A percentile compares a stretch with the other conserved stretches of the same genome.
phyloP scores from a whole-genome alignment of 1,284 basidiomycete species.

The Fomitopsis pinicola region DNA sequence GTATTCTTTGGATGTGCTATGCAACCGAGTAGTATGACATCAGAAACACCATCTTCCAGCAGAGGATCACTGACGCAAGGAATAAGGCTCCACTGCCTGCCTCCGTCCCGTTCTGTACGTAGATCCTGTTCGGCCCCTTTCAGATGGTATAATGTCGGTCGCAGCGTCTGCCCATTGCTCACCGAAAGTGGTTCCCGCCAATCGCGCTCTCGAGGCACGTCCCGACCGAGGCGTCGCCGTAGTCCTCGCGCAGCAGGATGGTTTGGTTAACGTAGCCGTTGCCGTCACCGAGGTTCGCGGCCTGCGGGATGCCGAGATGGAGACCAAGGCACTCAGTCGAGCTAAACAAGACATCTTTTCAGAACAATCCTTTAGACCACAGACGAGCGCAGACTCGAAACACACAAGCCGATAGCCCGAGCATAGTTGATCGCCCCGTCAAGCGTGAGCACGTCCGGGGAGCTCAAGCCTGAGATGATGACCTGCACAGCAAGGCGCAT shows the following conservation, averaged over 20 bases:
- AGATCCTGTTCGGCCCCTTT: slow-evolving; percentile 42
- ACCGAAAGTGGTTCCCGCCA: slow-evolving; percentile 69
- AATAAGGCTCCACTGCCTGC: slow-evolving; percentile 65
- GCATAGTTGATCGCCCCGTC: slow-evolving; percentile 56
- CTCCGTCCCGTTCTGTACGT: slow-evolving; percentile 65
- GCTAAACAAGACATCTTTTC: slow-evolving; percentile 27
- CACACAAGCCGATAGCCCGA: slow-evolving; percentile 61
- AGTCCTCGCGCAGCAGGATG: slow-evolving; percentile 65
- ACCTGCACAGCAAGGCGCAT: slow-evolving; percentile 31
- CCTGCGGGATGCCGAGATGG: slow-evolving; percentile 58
- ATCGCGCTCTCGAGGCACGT: slow-evolving; percentile 60
- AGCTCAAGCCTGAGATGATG: slow-evolving; percentile 59
- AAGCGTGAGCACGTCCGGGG: slow-evolving; percentile 64
- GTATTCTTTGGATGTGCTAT: slow-evolving; percentile 60
- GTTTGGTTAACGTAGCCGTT: slow-evolving; percentile 59
- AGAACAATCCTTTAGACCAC: too few species aligned
- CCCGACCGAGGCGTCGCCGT: slow-evolving; percentile 48
- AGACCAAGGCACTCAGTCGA: slow-evolving; percentile 71
- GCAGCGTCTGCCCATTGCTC: not conserved
- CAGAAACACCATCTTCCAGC: not conserved
- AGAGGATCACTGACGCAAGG: slow-evolving; percentile 46
- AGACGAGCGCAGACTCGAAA: not conserved
- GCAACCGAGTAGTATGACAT: not conserved
- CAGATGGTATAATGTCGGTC: not conserved
- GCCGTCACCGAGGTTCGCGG: slow-evolving; percentile 70